Evolutionary conservation across 1,284 basidiomycete species (phyloP).

Genomic region (Trichosporon ovoides): DNA sequence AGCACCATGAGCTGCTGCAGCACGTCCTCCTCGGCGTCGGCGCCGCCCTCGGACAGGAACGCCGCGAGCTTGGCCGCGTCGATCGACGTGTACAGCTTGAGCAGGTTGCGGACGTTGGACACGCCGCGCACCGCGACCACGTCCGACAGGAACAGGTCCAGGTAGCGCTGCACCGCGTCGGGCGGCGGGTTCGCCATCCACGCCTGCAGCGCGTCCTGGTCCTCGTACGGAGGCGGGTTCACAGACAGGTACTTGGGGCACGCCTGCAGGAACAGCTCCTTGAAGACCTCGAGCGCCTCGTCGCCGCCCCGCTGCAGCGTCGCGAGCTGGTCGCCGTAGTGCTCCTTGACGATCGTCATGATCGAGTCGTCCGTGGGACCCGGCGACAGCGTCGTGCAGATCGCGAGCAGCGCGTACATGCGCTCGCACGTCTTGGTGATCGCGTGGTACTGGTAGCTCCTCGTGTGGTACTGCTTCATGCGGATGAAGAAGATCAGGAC

Average conservation of each 20-base stretch:
- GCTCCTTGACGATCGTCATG: constrained; percentile 85
- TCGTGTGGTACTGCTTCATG: constrained; percentile 90
- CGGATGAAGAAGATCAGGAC: constrained; percentile 89
- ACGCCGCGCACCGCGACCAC: constrained; percentile 71
- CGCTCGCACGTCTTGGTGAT: constrained; percentile 96
- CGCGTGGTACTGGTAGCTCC: constrained; percentile 96
- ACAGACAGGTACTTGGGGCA: constrained; percentile 96
- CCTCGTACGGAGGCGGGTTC: constrained; percentile 89
- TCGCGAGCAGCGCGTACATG: constrained; percentile 93
- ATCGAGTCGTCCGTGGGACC: constrained; percentile 89
- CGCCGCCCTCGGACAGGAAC: constrained; percentile 58
- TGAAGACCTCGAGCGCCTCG: constrained; percentile 76
- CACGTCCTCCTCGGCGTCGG: constrained; percentile 71
- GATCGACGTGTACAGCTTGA: constrained; percentile 91
- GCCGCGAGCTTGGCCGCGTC: constrained; percentile 86
- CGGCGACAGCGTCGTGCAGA: constrained; percentile 88
- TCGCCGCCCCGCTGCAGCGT: constrained; percentile 67
- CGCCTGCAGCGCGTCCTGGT: constrained; percentile 60
- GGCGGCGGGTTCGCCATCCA: constrained; percentile 55
- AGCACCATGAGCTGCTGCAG: constrained; percentile 95
- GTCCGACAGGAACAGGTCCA: constrained; percentile 71
- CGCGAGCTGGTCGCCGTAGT: constrained; percentile 82
- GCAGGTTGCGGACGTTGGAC: constrained; percentile 79
- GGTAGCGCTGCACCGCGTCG: constrained; percentile 80
- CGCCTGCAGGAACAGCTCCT: constrained; percentile 90